Base-by-base conservation (phyloP, 2,329 filamentous ascomycete genomes). In the Trichoderma atrobrunneum region DNA sequence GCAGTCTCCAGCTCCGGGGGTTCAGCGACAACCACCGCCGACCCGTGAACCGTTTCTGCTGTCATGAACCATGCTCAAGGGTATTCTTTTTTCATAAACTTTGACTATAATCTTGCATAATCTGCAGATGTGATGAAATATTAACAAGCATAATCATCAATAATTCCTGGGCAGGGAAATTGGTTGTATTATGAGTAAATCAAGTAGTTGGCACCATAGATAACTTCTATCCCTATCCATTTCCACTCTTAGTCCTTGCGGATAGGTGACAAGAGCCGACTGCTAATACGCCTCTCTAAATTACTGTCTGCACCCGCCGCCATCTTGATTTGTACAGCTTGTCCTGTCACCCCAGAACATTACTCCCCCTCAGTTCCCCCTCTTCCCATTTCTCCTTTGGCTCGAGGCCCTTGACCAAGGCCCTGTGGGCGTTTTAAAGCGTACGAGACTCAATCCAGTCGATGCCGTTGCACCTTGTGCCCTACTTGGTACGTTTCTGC, bases 381-480 rank as follows among this genome's bases (percentile, higher is more conserved):
- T 72, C 57, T 48, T 71, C 24, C 48, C 65, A 34, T 72, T 64
- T 67, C 73, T 66, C 73, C 73, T 68, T 75, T 77, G 60, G 72
- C 82, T 84, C 21, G 84, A 81, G 26, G 83, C 81, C 64, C 85
- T 82, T 12, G 84, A 84, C 83, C 84, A 85, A 8, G 82, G 80
- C 1, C 83, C 84, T 1, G 85, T 83, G 30, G 84, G 84, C 74
- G 84, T 86, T 76, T 84, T 85, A 26, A 89, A 77, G 75, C 86
- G 81, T 6, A 85, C 86, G 51, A 88, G 79, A 36, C 85, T 88
- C 75, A 88, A 78, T 11, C 87, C 85, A 24, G 80, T 77, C 11
- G 78, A 78, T 68, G 66, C 11, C 18, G 64, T 77, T 68, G 70
- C 75, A 70, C 51, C 77, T 71, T 64, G 78, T 66, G 72, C 72